These are phyloP conservation scores for Flaveria robusta DNA, from an alignment of 129 eudicot genomes.

Conservation along the genomic window DNA sequence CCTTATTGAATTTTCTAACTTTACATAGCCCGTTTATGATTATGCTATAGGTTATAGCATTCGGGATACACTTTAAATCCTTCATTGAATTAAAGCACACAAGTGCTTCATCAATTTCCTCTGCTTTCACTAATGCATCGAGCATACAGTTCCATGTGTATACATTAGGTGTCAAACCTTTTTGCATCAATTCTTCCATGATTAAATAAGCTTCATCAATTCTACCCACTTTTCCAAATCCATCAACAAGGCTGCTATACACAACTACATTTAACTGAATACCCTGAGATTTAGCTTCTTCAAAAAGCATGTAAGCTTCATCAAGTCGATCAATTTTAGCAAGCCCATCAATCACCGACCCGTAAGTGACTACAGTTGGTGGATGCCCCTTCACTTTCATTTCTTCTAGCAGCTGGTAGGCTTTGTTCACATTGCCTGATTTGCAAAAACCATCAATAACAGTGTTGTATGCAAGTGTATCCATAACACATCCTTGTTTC, in stretches of 20 bases:
- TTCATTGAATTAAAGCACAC: slow-evolving; percentile 92
- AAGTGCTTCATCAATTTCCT: slow-evolving; percentile 90
- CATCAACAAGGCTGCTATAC: slow-evolving; percentile 86
- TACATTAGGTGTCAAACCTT: slow-evolving; percentile 64
- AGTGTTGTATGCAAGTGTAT: slow-evolving; percentile 86
- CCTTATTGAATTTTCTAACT: slow-evolving; percentile 84
- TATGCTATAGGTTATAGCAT: slow-evolving; percentile 63
- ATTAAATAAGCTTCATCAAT: slow-evolving; percentile 92
- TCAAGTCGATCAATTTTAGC: slow-evolving; percentile 90
- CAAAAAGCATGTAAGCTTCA: slow-evolving; percentile 97
- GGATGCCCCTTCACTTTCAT: slow-evolving; percentile 75
- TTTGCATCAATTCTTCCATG: slow-evolving; percentile 92
- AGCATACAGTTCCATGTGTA: slow-evolving; percentile 97
- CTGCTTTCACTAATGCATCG: slow-evolving; percentile 85
- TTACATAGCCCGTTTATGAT: slow-evolving; percentile 84
- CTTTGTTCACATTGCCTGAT: slow-evolving; percentile 80
- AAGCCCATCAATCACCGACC: slow-evolving; percentile 94
- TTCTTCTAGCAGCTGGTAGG: slow-evolving; percentile 92
- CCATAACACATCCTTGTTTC: slow-evolving; percentile 76
- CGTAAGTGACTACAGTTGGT: slow-evolving; percentile 86
- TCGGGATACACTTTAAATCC: slow-evolving; percentile 68
- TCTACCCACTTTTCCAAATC: slow-evolving; percentile 95
- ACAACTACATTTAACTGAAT: slow-evolving; percentile 64
- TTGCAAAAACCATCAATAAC: slow-evolving; percentile 93
- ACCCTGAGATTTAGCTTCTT: slow-evolving; percentile 88